Base-by-base conservation (phyloP, 306 rosid genomes). In the Rosa rugosa region DNA sequence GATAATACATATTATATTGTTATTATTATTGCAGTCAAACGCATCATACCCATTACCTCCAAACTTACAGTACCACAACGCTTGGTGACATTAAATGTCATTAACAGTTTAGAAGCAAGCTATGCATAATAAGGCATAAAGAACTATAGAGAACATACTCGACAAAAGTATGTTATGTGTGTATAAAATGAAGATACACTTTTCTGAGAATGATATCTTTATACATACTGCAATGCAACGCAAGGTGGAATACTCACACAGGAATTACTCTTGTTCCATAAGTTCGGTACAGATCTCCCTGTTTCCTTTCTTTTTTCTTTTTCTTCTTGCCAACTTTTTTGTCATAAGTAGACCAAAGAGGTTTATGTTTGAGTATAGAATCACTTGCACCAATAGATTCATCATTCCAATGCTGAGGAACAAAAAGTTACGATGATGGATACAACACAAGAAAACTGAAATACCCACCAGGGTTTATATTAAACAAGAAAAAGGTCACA, bases 241-340 rank as follows among this genome's bases (percentile, higher is more conserved):
- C 46, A 79, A 45, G 81, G 76, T 38, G 77, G 81, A 75, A 84
- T 80, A 78, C 99, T 85, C 89, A 95, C 99, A 95, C 98, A 83
- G 99, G 99, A 90, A 95, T 81, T 73, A 95, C 96, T 93, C 98
- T 87, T 66, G 99, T 95, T 77, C 99, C 99, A 84, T 88, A 93
- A 47, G 99, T 93, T 80, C 92, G 96, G 72, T 84, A 89, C 50
- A 93, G 83, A 84, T 86, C 88, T 71, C 99, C 99, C 34, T 82
- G 90, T 80, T 91, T 94, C 84, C 77, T 91, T 85, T 64, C 90
- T 59, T 54, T 65, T 83, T 69, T 91, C 85, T 20, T 90, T 70
- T 14, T 83, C 86, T 90, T 91, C 88, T 87, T 91, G 69, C 85
- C 72, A 53, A 23, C 73, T 82, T 89, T 91, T 59, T 89, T 80